These are phyloP conservation scores for Echria macrotheca DNA, from an alignment of 495 filamentous ascomycete species.

Conservation along the genomic window DNA sequence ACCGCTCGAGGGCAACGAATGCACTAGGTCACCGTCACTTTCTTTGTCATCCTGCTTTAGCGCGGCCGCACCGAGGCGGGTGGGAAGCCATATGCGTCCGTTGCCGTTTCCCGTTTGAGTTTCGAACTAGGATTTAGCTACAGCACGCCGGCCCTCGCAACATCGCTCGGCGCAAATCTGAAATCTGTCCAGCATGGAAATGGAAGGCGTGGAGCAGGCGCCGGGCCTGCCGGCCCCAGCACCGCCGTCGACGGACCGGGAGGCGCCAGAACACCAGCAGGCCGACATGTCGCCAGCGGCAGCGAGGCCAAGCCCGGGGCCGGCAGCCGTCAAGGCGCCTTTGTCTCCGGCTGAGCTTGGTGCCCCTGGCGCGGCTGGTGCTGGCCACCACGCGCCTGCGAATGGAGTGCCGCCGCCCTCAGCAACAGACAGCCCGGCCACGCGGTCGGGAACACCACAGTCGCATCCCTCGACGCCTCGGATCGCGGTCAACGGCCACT, in stretches of 20 bases:
- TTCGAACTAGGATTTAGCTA: too few species aligned
- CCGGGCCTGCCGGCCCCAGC: background rate
- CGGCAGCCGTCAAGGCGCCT: constrained; percentile 6
- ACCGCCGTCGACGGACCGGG: background rate
- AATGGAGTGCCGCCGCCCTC: background rate
- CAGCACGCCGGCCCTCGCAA: too few species aligned
- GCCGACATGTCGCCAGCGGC: constrained; percentile 2
- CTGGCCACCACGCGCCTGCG: background rate
- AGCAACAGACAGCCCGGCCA: constrained; percentile 9
- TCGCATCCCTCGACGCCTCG: constrained; percentile 10
- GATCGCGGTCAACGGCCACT: constrained; percentile 5
- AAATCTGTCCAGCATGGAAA: too few species aligned
- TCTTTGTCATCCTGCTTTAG: too few species aligned
- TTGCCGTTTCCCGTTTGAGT: too few species aligned
- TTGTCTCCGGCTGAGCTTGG: constrained; percentile 2
- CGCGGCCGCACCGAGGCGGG: too few species aligned
- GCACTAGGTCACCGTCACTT: too few species aligned
- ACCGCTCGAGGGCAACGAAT: too few species aligned
- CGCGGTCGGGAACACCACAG: constrained; percentile 12
- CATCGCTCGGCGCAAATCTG: too few species aligned
- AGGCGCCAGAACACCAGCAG: too few species aligned
- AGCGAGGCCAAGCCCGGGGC: constrained; percentile 10
- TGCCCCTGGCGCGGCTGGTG: background rate
- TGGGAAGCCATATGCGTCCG: too few species aligned
- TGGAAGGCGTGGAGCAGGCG: constrained; percentile 9